These are phyloP conservation scores for Luffa aegyptiaca DNA, from an alignment of 306 rosid species.

Conservation along the genomic window DNA sequence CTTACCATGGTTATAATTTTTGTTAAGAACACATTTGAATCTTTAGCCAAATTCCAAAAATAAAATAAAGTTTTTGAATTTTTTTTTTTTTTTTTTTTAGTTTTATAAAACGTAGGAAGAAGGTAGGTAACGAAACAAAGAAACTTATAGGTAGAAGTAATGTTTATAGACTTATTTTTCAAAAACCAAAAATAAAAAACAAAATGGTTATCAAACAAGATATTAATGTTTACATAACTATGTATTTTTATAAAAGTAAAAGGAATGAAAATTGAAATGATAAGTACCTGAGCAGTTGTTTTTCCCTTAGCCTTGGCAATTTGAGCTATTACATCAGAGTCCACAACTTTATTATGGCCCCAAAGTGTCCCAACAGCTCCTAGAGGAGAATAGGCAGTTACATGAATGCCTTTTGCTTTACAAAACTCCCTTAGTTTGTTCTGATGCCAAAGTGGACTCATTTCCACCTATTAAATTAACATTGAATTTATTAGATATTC, in stretches of 20 bases:
- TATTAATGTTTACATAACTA: too few relatives aligned
- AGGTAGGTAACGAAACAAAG: too few relatives aligned
- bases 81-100: too few relatives aligned
- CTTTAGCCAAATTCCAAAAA: too few relatives aligned
- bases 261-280: background rate
- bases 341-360: conserved; percentile 26
- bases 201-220: too few relatives aligned
- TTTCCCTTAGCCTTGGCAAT: conserved; percentile 33
- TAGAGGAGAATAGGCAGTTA: conserved; percentile 42
- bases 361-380: conserved; percentile 23
- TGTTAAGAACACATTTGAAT: too few relatives aligned
- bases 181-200: too few relatives aligned
- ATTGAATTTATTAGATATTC: background rate
- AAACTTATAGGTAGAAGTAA: too few relatives aligned
- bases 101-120: too few relatives aligned
- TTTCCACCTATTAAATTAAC: conserved; percentile 29
- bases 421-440: conserved; percentile 30
- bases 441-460: conserved; percentile 45
- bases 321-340: conserved; percentile 13
- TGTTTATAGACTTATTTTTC: too few relatives aligned
- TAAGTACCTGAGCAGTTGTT: conserved; percentile 38
- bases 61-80: too few relatives aligned
- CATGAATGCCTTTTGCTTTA: conserved; percentile 25
- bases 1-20: too few relatives aligned
- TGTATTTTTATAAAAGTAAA: background rate